These are phyloP conservation scores for Oryza rufipogon DNA, from an alignment of 176 grass and related monocot species.

Conservation along the genomic window DNA sequence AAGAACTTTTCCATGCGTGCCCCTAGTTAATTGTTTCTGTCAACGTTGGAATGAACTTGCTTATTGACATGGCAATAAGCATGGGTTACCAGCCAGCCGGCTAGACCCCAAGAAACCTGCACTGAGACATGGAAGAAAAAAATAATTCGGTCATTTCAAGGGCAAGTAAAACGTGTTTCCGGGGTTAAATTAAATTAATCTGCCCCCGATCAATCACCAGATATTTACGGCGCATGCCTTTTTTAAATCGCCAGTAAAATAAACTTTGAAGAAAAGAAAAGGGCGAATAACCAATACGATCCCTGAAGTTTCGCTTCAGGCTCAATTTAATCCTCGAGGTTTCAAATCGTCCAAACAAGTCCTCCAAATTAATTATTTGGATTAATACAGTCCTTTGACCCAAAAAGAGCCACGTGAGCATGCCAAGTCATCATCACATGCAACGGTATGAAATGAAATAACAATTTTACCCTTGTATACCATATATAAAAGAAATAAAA, in stretches of 20 bases:
- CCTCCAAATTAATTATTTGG: too few relatives aligned
- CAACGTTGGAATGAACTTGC: constrained; percentile 22
- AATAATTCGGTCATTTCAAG: not conserved
- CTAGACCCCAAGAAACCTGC: not conserved
- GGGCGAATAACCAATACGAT: too few relatives aligned
- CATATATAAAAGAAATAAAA: too few relatives aligned
- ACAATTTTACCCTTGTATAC: too few relatives aligned
- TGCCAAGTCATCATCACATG: too few relatives aligned
- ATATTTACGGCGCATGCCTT: not conserved
- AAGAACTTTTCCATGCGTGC: constrained; percentile 27
- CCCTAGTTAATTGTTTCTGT: constrained; percentile 26
- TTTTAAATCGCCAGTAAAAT: constrained; percentile 2
- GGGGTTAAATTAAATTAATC: not conserved
- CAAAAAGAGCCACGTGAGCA: too few relatives aligned
- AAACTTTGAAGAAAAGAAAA: constrained; percentile 31
- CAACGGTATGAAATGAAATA: too few relatives aligned
- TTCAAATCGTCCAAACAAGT: too few relatives aligned
- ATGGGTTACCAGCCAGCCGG: not conserved
- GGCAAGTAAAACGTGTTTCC: not conserved
- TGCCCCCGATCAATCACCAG: not conserved
- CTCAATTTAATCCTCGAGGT: too few relatives aligned
- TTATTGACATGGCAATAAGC: constrained; percentile 20
- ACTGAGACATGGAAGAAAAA: not conserved
- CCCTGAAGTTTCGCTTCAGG: too few relatives aligned
- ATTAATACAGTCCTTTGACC: too few relatives aligned